Evolutionary conservation across 2,329 filamentous ascomycete genomes (phyloP), one percentile per base, ranked within the genome.

Genomic region (Dactylellina cionopaga): DNA sequence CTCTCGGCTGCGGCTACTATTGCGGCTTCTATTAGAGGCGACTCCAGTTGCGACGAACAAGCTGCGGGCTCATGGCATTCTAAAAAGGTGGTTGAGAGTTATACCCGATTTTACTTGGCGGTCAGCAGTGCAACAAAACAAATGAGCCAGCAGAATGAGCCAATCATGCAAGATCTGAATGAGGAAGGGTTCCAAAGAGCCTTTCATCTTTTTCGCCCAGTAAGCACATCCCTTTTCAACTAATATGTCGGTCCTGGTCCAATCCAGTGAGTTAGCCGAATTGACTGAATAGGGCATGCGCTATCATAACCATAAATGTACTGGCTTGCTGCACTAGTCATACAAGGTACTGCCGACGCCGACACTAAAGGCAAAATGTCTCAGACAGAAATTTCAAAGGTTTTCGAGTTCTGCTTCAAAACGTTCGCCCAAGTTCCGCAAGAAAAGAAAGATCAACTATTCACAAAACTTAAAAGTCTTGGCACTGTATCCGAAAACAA

Each of bases 1-100:
- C 79, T 85, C 0, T 82, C 83, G 0, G 83, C 84, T 0, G 83
- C 83, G 1, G 77, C 77, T 0, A 82, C 83, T 0, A 83, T 85
- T 15, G 75, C 75, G 2, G 83, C 83, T 0, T 74, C 79, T 0
- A 77, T 79, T 3, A 77, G 77, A 13, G 82, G 81, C 1, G 76
- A 85, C 5, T n/a, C n/a, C n/a, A n/a, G n/a, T n/a, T 78, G 75
- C 37, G 72, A 76, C 46, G 83, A 85, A 76, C 5, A 47, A 1
- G 72, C 56, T 2, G 82, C 82, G 0, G 78, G 31, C 31, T 35
- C 31, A 15, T 82, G 81, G 84, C 83, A 85, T 75, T 78, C 78
- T 0, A 80, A 79, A 46, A 84, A 84, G 76, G 78, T 82, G 0
- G 75, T 78, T 1, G 83, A 83, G 44, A 79, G 79, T 2, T 85